These are phyloP conservation scores for Rosa chinensis DNA, from an alignment of 306 rosid species.

Conservation along the genomic window DNA sequence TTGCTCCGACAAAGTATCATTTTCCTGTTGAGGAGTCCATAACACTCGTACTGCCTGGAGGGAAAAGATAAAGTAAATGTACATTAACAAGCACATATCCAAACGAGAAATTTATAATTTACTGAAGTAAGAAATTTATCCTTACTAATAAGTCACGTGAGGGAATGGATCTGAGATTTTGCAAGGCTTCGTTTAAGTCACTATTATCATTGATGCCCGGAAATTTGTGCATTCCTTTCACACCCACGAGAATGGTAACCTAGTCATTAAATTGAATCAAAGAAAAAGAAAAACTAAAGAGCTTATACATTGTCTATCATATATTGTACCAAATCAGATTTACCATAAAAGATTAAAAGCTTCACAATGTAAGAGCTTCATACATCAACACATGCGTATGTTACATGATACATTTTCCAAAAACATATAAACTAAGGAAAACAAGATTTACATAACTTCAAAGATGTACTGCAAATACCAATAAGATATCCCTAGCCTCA, in stretches of 20 bases:
- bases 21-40: not conserved
- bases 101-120: not conserved
- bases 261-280: constrained; percentile 23
- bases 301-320: not conserved
- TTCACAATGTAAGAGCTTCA: not conserved
- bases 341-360: no score
- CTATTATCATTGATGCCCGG: constrained; percentile 71
- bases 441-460: not conserved
- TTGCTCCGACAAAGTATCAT: not conserved
- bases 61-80: not conserved
- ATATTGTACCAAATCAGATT: not conserved
- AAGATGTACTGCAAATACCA: not conserved
- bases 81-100: not conserved
- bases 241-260: constrained; percentile 82
- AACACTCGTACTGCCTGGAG: not conserved
- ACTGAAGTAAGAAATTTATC: not conserved
- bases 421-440: not conserved
- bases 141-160: constrained; percentile 60
- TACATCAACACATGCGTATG: not conserved
- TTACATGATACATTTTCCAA: not conserved
- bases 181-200: constrained; percentile 86
- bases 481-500: no score
- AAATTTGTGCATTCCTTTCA: constrained; percentile 69
- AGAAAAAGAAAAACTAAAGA: not conserved
- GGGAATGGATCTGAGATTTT: constrained; percentile 87